Conservation (phyloP, 2,329 filamentous ascomycete genomes). For the Xylariaceae sp. region DNA sequence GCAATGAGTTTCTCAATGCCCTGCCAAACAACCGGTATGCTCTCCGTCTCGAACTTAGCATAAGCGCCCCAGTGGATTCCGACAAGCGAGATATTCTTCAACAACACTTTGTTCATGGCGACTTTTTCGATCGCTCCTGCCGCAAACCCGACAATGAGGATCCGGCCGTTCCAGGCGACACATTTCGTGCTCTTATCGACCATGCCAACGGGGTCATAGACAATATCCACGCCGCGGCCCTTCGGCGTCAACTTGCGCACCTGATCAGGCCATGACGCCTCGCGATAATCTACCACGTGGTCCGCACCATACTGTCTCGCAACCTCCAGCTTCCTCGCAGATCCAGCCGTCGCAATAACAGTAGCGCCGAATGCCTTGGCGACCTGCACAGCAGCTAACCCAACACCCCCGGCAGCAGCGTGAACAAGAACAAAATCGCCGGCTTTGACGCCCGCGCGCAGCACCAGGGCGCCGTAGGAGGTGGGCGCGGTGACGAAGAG, state of each 20-base stretch:
- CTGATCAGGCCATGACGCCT: slow-evolving; percentile 57
- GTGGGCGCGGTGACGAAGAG: slow-evolving; percentile 91
- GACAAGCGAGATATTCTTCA: slow-evolving; percentile 90
- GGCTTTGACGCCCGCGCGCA: slow-evolving; percentile 68
- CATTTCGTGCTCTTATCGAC: slow-evolving; percentile 87
- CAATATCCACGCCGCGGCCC: slow-evolving; percentile 76
- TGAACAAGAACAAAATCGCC: slow-evolving; percentile 89
- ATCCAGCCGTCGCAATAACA: slow-evolving; percentile 89
- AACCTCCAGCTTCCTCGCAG: slow-evolving; percentile 72
- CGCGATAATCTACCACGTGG: slow-evolving; percentile 72
- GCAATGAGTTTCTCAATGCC: slow-evolving; percentile 76
- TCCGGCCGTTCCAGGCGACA: slow-evolving; percentile 85
- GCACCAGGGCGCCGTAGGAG: slow-evolving; percentile 77
- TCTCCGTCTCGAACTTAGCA: slow-evolving; percentile 65
- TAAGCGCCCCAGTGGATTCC: slow-evolving; percentile 93
- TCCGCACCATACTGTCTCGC: slow-evolving; percentile 81
- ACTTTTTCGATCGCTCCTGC: slow-evolving; percentile 85
- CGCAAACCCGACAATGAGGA: slow-evolving; percentile 87
- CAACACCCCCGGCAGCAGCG: slow-evolving; percentile 88
- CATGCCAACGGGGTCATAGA: slow-evolving; percentile 90
- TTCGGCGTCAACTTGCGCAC: slow-evolving; percentile 77
- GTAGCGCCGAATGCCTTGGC: slow-evolving; percentile 88
- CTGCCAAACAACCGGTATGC: slow-evolving; percentile 71
- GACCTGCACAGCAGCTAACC: slow-evolving; percentile 86
- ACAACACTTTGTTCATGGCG: slow-evolving; percentile 82